Evolutionary conservation across 2,329 filamentous ascomycete species (phyloP).

Genomic region (Corynespora cassiicola): DNA sequence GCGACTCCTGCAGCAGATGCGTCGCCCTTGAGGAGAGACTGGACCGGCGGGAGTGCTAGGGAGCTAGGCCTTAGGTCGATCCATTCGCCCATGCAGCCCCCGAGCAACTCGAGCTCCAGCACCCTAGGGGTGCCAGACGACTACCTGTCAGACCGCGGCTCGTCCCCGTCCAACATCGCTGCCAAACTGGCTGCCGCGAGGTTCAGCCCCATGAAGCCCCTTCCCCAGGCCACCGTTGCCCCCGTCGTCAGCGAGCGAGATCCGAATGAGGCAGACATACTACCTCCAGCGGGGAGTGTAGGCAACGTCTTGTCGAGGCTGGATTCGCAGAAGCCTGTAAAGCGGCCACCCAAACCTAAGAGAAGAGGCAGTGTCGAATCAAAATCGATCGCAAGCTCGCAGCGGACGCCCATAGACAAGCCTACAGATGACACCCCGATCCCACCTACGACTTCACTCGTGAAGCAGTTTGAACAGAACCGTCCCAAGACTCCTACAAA

Average conservation of each 20-base stretch:
- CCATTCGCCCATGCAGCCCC: conserved; percentile 24
- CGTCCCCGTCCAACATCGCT: conserved; percentile 67
- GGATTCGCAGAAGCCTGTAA: conserved; percentile 28
- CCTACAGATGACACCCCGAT: conserved; percentile 65
- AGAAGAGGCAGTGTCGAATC: conserved; percentile 22
- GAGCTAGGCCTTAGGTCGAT: conserved; percentile 27
- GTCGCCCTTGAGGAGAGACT: conserved; percentile 33
- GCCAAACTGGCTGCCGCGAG: conserved; percentile 68
- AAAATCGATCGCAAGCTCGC: conserved; percentile 17
- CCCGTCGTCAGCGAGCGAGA: conserved; percentile 27
- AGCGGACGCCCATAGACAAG: conserved; percentile 22
- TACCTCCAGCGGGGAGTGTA: conserved; percentile 42
- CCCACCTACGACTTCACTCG: conserved; percentile 67
- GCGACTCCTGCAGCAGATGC: conserved; percentile 17
- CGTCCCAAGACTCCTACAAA: conserved; percentile 27
- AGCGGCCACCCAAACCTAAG: conserved; percentile 16
- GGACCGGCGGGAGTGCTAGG: conserved; percentile 37
- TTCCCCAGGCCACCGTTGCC: conserved; percentile 16
- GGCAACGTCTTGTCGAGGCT: conserved; percentile 39
- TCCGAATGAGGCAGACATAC: conserved; percentile 31
- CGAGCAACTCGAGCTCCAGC: conserved; percentile 37
- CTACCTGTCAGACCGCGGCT: conserved; percentile 34
- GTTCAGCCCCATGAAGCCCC: conserved; percentile 55
- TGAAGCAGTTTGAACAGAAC: conserved; percentile 71
- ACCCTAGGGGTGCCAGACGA: conserved; percentile 38